Evolutionary conservation across 352 stramenopile species (phyloP), one percentile per base, ranked within the genome.

Genomic region (Phytopythium cucurbitacearum): DNA sequence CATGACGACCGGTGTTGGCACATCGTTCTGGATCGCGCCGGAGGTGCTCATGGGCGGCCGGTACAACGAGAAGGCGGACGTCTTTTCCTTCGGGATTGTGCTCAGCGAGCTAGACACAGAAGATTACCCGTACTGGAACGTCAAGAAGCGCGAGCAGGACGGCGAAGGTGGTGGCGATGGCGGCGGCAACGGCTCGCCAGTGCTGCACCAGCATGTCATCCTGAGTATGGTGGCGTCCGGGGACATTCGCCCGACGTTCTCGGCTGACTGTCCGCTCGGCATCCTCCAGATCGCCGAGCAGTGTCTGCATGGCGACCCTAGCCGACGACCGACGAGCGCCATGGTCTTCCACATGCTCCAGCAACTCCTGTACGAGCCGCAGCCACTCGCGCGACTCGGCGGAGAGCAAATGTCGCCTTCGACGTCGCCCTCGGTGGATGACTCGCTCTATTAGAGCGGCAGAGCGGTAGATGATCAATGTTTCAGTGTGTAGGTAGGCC

Each of bases 1-100:
- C 68, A 86, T 89, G 75, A 89, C 78, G 0, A 62, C 67, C 4
- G 78, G 73, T 35, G 76, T 89, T 28, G 76, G 79, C 7, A 87
- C 79, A 40, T 74, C 59, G 7, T 85, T 86, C 56, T 89, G 79
- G 79, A 87, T 86, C 35, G 78, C 78, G 7, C 78, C 78, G 0
- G 75, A 89, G 50, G 76, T 89, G 47, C 41, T 89, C 7, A 49
- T 80, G 2, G 76, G 76, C 32, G 57, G 59, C 6, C 45, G 70
- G 41, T 85, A 85, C 51, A 59, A 80, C 46, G 73, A 85, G 46
- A 59, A 60, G 28, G 71, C 71, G 5, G 73, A 81, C 40, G 67
- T 85, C 32, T 85, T 73, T 51, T 84, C 73, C 32, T 71, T 73
- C 37, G 73, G 73, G 4, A 64, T 84, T 10, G 70, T 84, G n/a